phyloP scores from a whole-genome alignment of 2,329 filamentous ascomycete genomes.

The Alternaria alternata region DNA sequence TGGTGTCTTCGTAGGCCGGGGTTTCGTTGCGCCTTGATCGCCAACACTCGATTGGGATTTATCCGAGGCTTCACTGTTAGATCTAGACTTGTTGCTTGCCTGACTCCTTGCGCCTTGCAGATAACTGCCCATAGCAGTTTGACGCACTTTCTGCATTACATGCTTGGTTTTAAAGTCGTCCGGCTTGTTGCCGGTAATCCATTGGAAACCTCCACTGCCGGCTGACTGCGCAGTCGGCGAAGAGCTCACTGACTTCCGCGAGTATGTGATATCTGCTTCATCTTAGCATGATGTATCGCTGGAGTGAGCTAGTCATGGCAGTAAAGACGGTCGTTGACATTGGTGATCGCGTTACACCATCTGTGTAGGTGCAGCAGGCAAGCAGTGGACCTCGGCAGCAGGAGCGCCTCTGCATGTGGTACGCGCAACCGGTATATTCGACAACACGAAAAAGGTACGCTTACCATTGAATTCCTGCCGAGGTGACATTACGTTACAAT shows the following conservation, averaged over 20 bases:
- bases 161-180: constrained; percentile 42
- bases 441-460: constrained; percentile 20
- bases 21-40: constrained; percentile 20
- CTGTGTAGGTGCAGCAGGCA: background rate
- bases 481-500: constrained; percentile 36
- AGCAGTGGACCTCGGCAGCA: constrained; percentile 8
- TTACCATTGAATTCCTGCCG: constrained; percentile 34
- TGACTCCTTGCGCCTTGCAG: constrained; percentile 37
- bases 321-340: background rate
- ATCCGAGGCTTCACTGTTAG: constrained; percentile 30
- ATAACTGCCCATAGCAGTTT: constrained; percentile 46
- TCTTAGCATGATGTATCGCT: constrained; percentile 11
- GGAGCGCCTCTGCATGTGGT: constrained; percentile 3
- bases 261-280: constrained; percentile 11
- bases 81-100: constrained; percentile 10
- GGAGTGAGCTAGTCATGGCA: background rate
- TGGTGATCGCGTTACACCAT: constrained; percentile 1
- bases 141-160: constrained; percentile 46
- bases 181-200: constrained; percentile 45
- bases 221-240: constrained; percentile 14
- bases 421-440: constrained; percentile 5
- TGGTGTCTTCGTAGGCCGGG: constrained; percentile 10
- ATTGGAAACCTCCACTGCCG: constrained; percentile 30
- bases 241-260: constrained; percentile 22
- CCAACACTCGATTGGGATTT: constrained; percentile 24